These are phyloP conservation scores for Sclerotinia minor DNA, from an alignment of 2,329 filamentous ascomycete genomes.

Conservation along the genomic window DNA sequence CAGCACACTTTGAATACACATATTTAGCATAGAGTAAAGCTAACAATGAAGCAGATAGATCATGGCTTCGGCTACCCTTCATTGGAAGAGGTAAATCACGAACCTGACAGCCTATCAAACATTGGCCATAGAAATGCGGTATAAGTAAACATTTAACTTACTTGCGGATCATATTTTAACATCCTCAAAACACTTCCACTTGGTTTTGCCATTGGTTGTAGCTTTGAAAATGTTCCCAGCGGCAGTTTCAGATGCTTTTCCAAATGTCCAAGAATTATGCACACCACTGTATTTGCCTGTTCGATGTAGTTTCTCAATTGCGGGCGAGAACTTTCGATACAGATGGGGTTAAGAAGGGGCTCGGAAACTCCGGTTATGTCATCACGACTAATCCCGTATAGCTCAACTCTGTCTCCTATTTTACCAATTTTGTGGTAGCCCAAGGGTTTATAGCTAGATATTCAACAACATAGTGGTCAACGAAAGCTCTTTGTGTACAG, in stretches of 20 bases:
- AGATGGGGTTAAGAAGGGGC: conserved; percentile 13
- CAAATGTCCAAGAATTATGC: conserved; percentile 4
- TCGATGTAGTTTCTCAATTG: not conserved
- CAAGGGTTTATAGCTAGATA: conserved; percentile 14
- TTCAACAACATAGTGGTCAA: not conserved
- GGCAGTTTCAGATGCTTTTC: conserved; percentile 13
- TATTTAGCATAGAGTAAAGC: not conserved
- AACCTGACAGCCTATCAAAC: not conserved
- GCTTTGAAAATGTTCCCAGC: not conserved
- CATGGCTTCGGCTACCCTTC: not conserved
- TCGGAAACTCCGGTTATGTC: conserved; percentile 18
- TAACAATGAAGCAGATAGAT: not conserved
- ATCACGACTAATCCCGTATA: conserved; percentile 7
- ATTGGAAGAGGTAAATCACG: not conserved
- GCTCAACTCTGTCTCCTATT: conserved; percentile 11
- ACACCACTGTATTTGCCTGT: conserved; percentile 3
- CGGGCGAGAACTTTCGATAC: conserved; percentile 10
- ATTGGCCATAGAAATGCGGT: too few species aligned
- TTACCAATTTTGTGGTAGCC: conserved; percentile 16
- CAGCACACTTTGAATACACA: not conserved
- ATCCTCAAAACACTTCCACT: conserved; percentile 12
- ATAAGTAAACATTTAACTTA: not conserved
- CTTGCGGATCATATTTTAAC: conserved; percentile 15
- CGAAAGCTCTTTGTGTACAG: not conserved
- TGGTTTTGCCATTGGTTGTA: not conserved